phyloP scores from a whole-genome alignment of 1,139 yeast genomes.

The Pneumocystis wakefieldiae region DNA sequence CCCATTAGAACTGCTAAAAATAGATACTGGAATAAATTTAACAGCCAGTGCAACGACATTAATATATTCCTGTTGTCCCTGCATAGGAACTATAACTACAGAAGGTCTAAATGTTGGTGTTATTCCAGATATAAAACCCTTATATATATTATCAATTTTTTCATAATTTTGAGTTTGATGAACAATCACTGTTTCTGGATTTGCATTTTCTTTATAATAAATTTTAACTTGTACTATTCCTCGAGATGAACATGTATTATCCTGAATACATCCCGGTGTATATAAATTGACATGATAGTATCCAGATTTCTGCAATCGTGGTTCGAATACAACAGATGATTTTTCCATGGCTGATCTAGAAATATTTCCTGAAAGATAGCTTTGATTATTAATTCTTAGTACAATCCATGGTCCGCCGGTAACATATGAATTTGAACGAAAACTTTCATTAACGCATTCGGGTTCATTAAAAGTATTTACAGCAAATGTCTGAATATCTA shows the following conservation, averaged over 20 bases:
- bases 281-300: conserved; percentile 53
- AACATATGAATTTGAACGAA: conserved; percentile 24
- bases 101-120: conserved; percentile 32
- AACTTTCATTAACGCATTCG: conserved; percentile 23
- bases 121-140: conserved; percentile 50
- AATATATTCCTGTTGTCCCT: conserved; percentile 30
- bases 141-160: conserved; percentile 64
- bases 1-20: conserved; percentile 40
- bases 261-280: conserved; percentile 77
- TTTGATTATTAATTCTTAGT: conserved; percentile 15
- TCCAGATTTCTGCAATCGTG: conserved; percentile 62
- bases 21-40: conserved; percentile 33
- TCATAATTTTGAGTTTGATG: conserved; percentile 68
- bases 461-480: conserved; percentile 60
- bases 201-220: conserved; percentile 29
- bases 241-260: conserved; percentile 52
- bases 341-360: conserved; percentile 22
- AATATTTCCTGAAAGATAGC: conserved; percentile 21
- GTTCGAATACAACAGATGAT: conserved; percentile 44
- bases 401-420: conserved; percentile 16
- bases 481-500: conserved; percentile 40
- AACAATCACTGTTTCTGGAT: conserved; percentile 32
- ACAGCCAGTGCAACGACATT: conserved; percentile 61
- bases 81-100: conserved; percentile 28
- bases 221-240: conserved; percentile 69